phyloP scores from a whole-genome alignment of 257 asterid genomes.

The Thymus quinquecostatus region DNA sequence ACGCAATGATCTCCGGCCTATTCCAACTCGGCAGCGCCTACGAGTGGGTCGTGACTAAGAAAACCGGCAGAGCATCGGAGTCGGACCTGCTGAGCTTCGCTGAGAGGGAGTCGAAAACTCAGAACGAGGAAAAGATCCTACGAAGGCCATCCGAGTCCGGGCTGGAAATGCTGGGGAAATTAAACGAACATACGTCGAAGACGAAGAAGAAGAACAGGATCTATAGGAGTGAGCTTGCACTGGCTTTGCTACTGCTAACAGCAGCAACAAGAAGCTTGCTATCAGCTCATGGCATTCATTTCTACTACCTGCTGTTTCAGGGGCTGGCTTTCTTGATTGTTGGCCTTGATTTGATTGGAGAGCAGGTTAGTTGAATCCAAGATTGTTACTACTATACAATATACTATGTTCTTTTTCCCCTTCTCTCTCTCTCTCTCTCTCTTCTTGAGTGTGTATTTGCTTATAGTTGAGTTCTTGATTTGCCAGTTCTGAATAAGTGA shows the following conservation, averaged over 20 bases:
- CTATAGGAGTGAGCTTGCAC: slow-evolving; percentile 38
- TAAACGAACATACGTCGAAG: slow-evolving; percentile 23
- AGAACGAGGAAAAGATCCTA: slow-evolving; percentile 39
- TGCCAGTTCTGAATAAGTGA: slow-evolving; percentile 27
- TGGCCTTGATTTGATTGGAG: slow-evolving; percentile 49
- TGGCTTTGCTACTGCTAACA: slow-evolving; percentile 47
- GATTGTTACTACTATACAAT: background rate
- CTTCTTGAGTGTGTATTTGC: slow-evolving; percentile 16
- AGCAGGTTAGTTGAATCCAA: slow-evolving; percentile 39
- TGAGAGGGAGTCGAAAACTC: slow-evolving; percentile 40
- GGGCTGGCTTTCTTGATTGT: slow-evolving; percentile 43
- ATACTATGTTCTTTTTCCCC: background rate
- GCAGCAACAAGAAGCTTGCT: slow-evolving; percentile 47
- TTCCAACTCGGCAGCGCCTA: slow-evolving; percentile 53
- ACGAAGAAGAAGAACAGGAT: slow-evolving; percentile 38
- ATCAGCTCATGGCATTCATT: slow-evolving; percentile 49
- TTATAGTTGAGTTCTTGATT: slow-evolving; percentile 23
- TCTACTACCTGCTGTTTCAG: slow-evolving; percentile 50
- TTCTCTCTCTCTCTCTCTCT: background rate
- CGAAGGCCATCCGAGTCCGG: slow-evolving; percentile 45
- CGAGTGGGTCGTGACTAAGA: slow-evolving; percentile 55
- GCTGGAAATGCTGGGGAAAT: slow-evolving; percentile 39
- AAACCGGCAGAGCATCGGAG: slow-evolving; percentile 51
- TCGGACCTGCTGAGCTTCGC: slow-evolving; percentile 44
- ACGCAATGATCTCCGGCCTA: slow-evolving; percentile 52